Evolutionary conservation across 805 yeast species (phyloP).

Genomic region (Priceomyces carsonii): DNA sequence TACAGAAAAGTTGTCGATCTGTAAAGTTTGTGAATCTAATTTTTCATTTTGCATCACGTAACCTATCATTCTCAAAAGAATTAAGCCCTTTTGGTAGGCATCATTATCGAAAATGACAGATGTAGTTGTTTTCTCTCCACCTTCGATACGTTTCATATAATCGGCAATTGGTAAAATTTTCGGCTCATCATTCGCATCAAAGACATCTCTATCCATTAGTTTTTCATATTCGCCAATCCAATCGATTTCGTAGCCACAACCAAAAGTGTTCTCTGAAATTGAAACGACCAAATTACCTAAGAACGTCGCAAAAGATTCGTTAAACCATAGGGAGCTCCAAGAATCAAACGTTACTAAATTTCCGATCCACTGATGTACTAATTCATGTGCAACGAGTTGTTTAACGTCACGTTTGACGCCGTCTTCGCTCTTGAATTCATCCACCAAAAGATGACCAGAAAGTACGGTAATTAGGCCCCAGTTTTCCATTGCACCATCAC

Average conservation of each 20-base stretch:
- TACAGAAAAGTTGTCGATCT: conserved; percentile 23
- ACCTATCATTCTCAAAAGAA: conserved; percentile 53
- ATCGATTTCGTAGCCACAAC: conserved; percentile 11
- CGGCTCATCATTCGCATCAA: conserved; percentile 12
- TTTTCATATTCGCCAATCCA: conserved; percentile 22
- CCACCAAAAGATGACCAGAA: conserved; percentile 43
- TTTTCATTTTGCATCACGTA: conserved; percentile 37
- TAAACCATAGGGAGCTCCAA: conserved; percentile 72
- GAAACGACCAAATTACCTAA: conserved; percentile 52
- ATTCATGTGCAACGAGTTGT: conserved; percentile 67
- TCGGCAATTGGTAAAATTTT: conserved; percentile 34
- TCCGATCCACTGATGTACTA: conserved; percentile 83
- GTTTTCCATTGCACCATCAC: conserved; percentile 82
- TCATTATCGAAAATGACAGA: conserved; percentile 50
- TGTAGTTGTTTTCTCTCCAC: conserved; percentile 19
- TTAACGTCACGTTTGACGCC: conserved; percentile 36
- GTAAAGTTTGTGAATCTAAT: conserved; percentile 2
- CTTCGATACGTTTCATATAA: conserved; percentile 30
- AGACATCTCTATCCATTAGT: conserved; percentile 37
- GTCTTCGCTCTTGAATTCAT: conserved; percentile 19
- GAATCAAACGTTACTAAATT: conserved; percentile 64
- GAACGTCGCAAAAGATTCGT: conserved; percentile 79
- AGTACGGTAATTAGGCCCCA: conserved; percentile 68
- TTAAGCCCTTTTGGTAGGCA: conserved; percentile 62
- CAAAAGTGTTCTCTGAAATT: conserved; percentile 16